These are phyloP conservation scores for Candida xyloterini DNA, from an alignment of 805 yeast species.

Conservation along the genomic window DNA sequence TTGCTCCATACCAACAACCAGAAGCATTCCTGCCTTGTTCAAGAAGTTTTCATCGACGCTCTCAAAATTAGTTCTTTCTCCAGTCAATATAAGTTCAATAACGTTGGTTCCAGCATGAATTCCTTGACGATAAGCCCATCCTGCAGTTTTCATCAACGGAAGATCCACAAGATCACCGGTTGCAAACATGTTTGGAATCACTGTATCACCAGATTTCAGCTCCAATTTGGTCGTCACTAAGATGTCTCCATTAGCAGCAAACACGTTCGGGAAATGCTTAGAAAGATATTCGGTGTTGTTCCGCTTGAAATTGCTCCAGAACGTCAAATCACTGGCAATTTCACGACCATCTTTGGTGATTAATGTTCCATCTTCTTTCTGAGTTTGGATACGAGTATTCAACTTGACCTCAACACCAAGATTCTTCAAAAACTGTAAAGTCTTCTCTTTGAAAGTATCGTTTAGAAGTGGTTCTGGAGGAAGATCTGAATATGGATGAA, in stretches of 20 bases:
- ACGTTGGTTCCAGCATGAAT: constrained; percentile 10
- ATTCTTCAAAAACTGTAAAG: constrained; percentile 3
- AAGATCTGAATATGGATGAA: constrained; percentile 41
- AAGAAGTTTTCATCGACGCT: neutral
- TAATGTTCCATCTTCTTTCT: constrained; percentile 5
- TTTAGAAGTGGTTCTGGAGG: constrained; percentile 34
- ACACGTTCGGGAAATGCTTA: constrained; percentile 5
- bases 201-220: constrained; percentile 1
- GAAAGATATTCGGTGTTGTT: constrained; percentile 13
- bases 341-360: constrained; percentile 9
- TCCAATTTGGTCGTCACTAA: constrained; percentile 11
- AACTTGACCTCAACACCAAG: constrained; percentile 11
- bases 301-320: constrained; percentile 16
- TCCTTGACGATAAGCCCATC: constrained; percentile 19
- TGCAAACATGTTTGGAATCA: constrained; percentile 14
- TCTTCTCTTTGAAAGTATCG: constrained; percentile 8
- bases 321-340: constrained; percentile 10
- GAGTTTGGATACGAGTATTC: constrained; percentile 11
- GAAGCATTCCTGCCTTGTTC: constrained; percentile 12
- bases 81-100: constrained; percentile 1
- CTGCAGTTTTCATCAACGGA: constrained; percentile 16
- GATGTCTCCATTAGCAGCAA: constrained; percentile 13
- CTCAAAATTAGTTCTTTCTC: constrained; percentile 1
- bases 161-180: constrained; percentile 18
- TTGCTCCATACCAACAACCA: constrained; percentile 15